These are phyloP conservation scores for Vaccinium macrocarpon DNA, from an alignment of 148 eudicot species.

Conservation along the genomic window DNA sequence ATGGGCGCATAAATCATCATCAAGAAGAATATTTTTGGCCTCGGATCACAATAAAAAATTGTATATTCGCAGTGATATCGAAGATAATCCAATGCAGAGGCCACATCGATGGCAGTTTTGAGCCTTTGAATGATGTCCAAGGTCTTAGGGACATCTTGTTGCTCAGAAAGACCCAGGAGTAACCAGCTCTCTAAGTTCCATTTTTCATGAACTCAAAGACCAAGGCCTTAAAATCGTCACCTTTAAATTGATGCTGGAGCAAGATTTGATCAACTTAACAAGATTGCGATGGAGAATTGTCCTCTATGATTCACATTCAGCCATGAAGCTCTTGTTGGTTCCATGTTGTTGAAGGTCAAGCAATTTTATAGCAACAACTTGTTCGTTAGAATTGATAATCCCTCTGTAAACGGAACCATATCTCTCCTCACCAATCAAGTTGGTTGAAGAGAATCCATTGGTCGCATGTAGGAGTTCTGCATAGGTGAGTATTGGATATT, in stretches of 20 bases:
- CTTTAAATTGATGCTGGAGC: slow-evolving; percentile 23
- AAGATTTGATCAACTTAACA: slow-evolving; percentile 26
- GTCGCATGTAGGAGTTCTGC: slow-evolving; percentile 23
- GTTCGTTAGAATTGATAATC: neutral
- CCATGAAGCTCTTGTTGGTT: slow-evolving; percentile 26
- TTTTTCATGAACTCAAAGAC: slow-evolving; percentile 28
- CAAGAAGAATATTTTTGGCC: slow-evolving; percentile 33
- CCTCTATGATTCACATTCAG: slow-evolving; percentile 30
- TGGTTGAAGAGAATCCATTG: slow-evolving; percentile 22
- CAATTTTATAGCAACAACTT: slow-evolving; percentile 28
- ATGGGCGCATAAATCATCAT: slow-evolving; percentile 19
- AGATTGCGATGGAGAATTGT: slow-evolving; percentile 28
- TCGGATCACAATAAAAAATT: slow-evolving; percentile 20
- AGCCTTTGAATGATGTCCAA: slow-evolving; percentile 3
- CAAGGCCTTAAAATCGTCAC: slow-evolving; percentile 24
- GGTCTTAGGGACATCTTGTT: neutral
- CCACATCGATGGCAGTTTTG: slow-evolving; percentile 25
- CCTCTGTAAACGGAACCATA: slow-evolving; percentile 31
- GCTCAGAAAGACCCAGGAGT: slow-evolving; percentile 2
- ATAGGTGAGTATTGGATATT: slow-evolving; percentile 20
- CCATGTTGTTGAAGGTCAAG: slow-evolving; percentile 25
- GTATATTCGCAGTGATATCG: slow-evolving; percentile 17
- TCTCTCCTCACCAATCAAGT: slow-evolving; percentile 28
- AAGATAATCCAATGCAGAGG: slow-evolving; percentile 30
- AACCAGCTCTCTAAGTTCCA: slow-evolving; percentile 34